phyloP scores from a whole-genome alignment of 192 early-diverging fungal species.

The Backusella parvicylindrica region DNA sequence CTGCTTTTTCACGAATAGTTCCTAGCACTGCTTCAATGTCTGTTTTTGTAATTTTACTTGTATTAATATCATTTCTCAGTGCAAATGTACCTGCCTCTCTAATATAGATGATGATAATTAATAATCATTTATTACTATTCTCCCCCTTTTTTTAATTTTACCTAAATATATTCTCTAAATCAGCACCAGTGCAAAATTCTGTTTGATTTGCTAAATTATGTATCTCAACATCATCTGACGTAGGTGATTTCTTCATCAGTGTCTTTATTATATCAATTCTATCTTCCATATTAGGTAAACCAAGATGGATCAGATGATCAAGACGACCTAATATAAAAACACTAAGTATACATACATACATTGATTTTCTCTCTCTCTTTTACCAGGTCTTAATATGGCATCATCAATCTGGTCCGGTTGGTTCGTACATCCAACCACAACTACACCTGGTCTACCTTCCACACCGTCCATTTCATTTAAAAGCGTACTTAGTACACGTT shows the following conservation, averaged over 20 bases:
- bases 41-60: not conserved
- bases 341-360: not conserved
- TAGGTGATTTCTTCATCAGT: conserved; percentile 55
- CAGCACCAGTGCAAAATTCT: conserved; percentile 74
- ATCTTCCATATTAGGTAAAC: conserved; percentile 53
- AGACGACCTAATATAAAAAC: conserved; percentile 61
- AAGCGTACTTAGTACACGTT: conserved; percentile 87
- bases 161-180: conserved; percentile 64
- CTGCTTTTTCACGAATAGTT: not conserved
- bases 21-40: conserved; percentile 7
- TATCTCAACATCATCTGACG: conserved; percentile 50
- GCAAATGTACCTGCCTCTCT: conserved; percentile 27
- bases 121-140: not conserved
- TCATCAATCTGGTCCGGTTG: conserved; percentile 85
- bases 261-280: conserved; percentile 68
- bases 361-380: not conserved
- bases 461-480: conserved; percentile 99
- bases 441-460: conserved; percentile 73
- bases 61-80: conserved; percentile 15
- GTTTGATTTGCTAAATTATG: conserved; percentile 50
- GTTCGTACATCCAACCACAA: conserved; percentile 93
- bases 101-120: not conserved
- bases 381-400: conserved; percentile 71
- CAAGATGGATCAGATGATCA: conserved; percentile 79
- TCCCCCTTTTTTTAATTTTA: not conserved